Base-by-base conservation (phyloP, 129 eudicot genomes). In the Helianthus tuberosus region DNA sequence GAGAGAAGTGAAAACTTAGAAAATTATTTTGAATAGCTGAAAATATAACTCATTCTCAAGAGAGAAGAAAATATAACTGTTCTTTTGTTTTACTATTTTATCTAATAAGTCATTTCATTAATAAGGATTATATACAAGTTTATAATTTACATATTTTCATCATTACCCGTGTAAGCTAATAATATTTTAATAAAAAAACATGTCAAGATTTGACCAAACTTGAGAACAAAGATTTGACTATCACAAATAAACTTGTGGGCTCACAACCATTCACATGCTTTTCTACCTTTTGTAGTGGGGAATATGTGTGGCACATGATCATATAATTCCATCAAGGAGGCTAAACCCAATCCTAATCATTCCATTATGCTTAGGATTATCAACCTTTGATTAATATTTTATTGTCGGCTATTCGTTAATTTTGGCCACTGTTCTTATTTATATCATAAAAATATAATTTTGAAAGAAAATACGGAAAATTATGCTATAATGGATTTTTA, bases 261-360 rank as follows among this genome's bases (percentile, higher is more conserved):
- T 71, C 75, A 55, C 68, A 41, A 44, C 82, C 82, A 78, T 71
- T 64, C 82, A 78, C 77, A 78, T 78, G 82, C 68, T 68, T 71
- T 64, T 71, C 73, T n/a, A 38, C 82, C 71, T 71, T 78, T 51
- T 71, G 67, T 71, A 78, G 82, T 78, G 82, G 77, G 23, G 82
- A 78, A 64, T 79, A 72, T 79, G 49, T 72, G 47, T 79, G 65
- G 73, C 83, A 79, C 83, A 79, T 78, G 82, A 71, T 70, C 72
- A 71, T 78, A 78, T 72, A 57, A 78, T 78, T 79, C 69, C 74
- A 79, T 77, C 35, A 64, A 61, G 75, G 75, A 3, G 70, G 69
- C 81, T 75, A 75, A 64, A 59, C 74, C 67, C 11, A 72, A 62
- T 72, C 59, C 77, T 79, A 79, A 72, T 79, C 78, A 72, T 79